Evolutionary conservation across 495 filamentous ascomycete genomes (phyloP).

Genomic region (Neohortaea acidophila): DNA sequence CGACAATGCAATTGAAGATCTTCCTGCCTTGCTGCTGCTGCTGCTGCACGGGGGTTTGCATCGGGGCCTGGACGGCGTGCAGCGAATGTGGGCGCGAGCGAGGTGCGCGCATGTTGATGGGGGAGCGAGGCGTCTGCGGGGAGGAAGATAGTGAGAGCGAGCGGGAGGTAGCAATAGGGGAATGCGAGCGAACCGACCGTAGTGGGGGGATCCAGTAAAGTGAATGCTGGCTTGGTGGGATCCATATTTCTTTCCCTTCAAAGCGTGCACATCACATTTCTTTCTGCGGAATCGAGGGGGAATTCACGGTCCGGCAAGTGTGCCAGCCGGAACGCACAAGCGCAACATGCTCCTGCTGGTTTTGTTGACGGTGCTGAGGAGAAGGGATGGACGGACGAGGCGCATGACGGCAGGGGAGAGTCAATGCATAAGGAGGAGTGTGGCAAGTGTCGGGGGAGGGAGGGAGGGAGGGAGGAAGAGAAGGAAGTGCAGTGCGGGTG

Average conservation of each 20-base stretch:
- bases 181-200: neutral
- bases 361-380: no score
- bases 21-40: no score
- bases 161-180: neutral
- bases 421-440: no score
- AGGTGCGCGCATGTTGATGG: conserved; percentile 12
- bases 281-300: no score
- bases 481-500: no score
- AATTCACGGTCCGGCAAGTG: conserved; percentile 1
- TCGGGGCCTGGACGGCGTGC: conserved; percentile 13
- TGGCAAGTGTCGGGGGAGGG: no score
- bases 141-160: conserved; percentile 1
- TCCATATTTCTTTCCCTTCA: no score
- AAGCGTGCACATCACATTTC: no score
- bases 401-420: no score
- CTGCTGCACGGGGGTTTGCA: conserved; percentile 18
- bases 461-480: no score
- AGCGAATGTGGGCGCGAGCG: conserved; percentile 11
- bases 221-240: neutral
- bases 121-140: conserved; percentile 8
- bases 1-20: conserved; percentile 59
- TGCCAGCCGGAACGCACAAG: neutral
- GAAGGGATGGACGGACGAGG: no score
- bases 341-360: conserved; percentile 1
- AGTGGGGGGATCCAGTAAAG: neutral